Evolutionary conservation across 1,139 yeast genomes (phyloP), one percentile per base, ranked within the genome.

Genomic region (Geotrichum fermentans): DNA sequence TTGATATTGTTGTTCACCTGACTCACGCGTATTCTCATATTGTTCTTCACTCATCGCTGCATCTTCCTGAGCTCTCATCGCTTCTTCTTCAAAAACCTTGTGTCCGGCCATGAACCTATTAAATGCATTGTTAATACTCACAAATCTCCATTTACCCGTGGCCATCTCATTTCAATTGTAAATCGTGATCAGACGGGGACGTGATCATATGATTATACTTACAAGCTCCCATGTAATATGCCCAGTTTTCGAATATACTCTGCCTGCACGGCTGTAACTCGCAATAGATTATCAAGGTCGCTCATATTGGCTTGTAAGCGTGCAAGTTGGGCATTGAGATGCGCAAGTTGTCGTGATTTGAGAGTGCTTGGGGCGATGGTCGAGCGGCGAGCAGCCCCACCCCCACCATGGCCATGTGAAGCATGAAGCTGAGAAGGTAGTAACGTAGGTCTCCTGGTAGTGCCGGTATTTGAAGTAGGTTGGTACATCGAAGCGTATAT

Each of bases 241-340:
- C 86, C 87, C 40, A 82, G 65, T 53, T 72, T 71, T 58, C 79
- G 75, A 29, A 82, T 76, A 28, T 73, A 69, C 52, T 76, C 74
- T 46, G 78, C 81, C 57, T 82, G 87, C 22, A 71, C 71, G 10
- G 78, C 70, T 1, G 85, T 78, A 11, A 77, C 77, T 37, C 71
- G 69, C 40, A 82, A 64, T 55, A 80, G 66, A 54, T 72, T 77
- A 58, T 78, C 79, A 59, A 81, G 73, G 55, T 80, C 84, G 16
- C 73, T 64, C 43, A 81, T 62, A 56, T 80, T 80, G 4, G 83
- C 79, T 54, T 79, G 81, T 11, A 82, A 67, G 57, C 78, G 82
- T 0, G 82, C 80, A 30, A 82, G 69, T 60, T 81, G 86, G 20
- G 83, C 74, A 57, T 80, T 80, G 48, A 82, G 66, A 60, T 79